Percentiles rank a stretch among this genome's conserved stretches.
Conservation (phyloP, 2,329 filamentous ascomycete species). For the Alternaria burnsii region DNA sequence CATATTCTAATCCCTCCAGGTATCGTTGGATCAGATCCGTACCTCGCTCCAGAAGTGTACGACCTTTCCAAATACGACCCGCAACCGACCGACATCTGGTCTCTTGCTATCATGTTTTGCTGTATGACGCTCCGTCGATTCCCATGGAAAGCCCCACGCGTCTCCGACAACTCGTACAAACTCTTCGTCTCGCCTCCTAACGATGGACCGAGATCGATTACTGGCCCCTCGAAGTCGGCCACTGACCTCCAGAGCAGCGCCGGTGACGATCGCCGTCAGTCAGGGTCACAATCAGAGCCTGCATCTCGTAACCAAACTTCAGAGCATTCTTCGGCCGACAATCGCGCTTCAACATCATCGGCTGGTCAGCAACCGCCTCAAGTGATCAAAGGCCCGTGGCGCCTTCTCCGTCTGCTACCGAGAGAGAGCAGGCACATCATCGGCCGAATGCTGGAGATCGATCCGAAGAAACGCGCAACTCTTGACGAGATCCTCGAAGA, state of each 20-base stretch:
- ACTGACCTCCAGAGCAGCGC: slow-evolving; percentile 50
- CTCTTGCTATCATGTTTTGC: slow-evolving; percentile 96
- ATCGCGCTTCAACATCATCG: slow-evolving; percentile 28
- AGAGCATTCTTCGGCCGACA: slow-evolving; percentile 25
- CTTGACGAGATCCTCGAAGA: slow-evolving; percentile 88
- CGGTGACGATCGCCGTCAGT: slow-evolving; percentile 35
- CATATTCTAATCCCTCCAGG: slow-evolving; percentile 56
- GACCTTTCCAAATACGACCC: slow-evolving; percentile 93
- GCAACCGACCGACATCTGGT: slow-evolving; percentile 95
- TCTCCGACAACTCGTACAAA: slow-evolving; percentile 93
- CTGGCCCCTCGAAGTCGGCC: slow-evolving; percentile 43
- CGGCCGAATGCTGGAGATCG: slow-evolving; percentile 88
- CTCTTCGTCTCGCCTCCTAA: slow-evolving; percentile 88
- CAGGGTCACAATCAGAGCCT: slow-evolving; percentile 50
- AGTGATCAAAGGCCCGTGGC: slow-evolving; percentile 90
- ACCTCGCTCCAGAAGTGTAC: slow-evolving; percentile 96
- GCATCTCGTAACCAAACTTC: slow-evolving; percentile 51
- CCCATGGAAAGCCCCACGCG: slow-evolving; percentile 93
- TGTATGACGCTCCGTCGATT: slow-evolving; percentile 97
- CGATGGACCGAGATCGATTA: slow-evolving; percentile 46
- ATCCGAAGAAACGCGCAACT: slow-evolving; percentile 82
- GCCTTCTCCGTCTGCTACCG: slow-evolving; percentile 84
- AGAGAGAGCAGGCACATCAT: slow-evolving; percentile 91
- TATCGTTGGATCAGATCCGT: slow-evolving; percentile 89
- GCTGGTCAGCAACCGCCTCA: slow-evolving; percentile 58